Evolutionary conservation across 371 early-diverging fungal species (phyloP).

Genomic region (Actinomortierella ambigua): DNA sequence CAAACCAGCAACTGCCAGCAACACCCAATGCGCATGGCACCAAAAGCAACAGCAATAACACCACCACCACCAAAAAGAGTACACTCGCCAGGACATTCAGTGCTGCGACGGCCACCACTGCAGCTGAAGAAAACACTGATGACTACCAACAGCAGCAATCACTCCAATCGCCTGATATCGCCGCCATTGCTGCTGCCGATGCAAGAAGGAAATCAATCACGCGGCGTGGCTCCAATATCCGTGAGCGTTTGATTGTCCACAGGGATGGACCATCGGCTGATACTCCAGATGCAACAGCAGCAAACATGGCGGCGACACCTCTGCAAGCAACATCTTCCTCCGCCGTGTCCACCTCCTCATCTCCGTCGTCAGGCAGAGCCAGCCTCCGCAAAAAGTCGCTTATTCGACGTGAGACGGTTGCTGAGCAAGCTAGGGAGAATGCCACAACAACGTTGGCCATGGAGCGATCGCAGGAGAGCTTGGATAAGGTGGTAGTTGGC

Average conservation of each 20-base stretch:
- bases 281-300: neutral
- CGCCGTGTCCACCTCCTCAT: neutral
- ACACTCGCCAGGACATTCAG: constrained; percentile 32
- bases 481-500: constrained; percentile 34
- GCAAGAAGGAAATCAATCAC: constrained; percentile 27
- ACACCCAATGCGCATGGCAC: neutral
- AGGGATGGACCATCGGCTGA: constrained; percentile 17
- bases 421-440: constrained; percentile 3
- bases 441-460: constrained; percentile 30
- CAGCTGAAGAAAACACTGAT: neutral
- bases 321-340: neutral
- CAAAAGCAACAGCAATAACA: neutral
- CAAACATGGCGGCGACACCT: neutral
- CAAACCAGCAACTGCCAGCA: constrained; percentile 27
- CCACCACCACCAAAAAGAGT: constrained; percentile 6
- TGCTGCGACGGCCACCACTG: constrained; percentile 8
- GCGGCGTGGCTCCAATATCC: constrained; percentile 30
- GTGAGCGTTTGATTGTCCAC: constrained; percentile 23
- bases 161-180: neutral
- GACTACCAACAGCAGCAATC: constrained; percentile 5
- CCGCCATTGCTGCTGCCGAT: constrained; percentile 8
- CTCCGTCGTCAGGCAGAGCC: neutral
- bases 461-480: constrained; percentile 21
- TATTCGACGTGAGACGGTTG: neutral
- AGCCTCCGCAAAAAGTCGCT: constrained; percentile 11